phyloP scores from a whole-genome alignment of 2,329 filamentous ascomycete species.

The Keithomyces neogunnii region DNA sequence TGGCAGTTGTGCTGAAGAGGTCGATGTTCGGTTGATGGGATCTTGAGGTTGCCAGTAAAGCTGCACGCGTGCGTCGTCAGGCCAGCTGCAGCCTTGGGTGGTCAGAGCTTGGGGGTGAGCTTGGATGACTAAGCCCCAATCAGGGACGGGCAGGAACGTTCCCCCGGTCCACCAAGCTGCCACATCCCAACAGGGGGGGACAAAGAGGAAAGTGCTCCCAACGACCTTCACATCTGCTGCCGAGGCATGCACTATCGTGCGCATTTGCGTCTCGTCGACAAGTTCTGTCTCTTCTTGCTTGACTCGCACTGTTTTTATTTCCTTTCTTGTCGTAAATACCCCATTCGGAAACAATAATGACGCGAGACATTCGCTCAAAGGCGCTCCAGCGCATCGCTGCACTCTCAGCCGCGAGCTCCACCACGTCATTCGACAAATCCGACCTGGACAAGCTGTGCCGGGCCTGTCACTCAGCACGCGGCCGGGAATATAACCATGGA shows the following conservation, averaged over 20 bases:
- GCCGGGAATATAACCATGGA: conserved; percentile 40
- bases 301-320: not conserved
- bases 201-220: not conserved
- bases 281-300: not conserved
- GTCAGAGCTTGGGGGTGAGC: conserved; percentile 20
- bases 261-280: not conserved
- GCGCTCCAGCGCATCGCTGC: conserved; percentile 59
- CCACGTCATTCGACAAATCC: conserved; percentile 49
- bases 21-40: conserved; percentile 6
- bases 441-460: conserved; percentile 55
- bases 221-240: not conserved
- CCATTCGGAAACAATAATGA: conserved; percentile 25
- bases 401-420: conserved; percentile 47
- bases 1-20: not conserved
- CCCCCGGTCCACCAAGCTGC: not conserved
- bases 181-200: not conserved
- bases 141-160: not conserved
- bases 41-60: conserved; percentile 19
- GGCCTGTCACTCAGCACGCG: conserved; percentile 41
- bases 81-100: conserved; percentile 8
- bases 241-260: not conserved
- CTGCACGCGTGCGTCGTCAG: conserved; percentile 25
- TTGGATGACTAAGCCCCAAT: conserved; percentile 31
- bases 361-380: conserved; percentile 50
- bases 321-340: not conserved